Evolutionary conservation across 2,329 filamentous ascomycete species (phyloP).

Genomic region (Bertia moriformis): DNA sequence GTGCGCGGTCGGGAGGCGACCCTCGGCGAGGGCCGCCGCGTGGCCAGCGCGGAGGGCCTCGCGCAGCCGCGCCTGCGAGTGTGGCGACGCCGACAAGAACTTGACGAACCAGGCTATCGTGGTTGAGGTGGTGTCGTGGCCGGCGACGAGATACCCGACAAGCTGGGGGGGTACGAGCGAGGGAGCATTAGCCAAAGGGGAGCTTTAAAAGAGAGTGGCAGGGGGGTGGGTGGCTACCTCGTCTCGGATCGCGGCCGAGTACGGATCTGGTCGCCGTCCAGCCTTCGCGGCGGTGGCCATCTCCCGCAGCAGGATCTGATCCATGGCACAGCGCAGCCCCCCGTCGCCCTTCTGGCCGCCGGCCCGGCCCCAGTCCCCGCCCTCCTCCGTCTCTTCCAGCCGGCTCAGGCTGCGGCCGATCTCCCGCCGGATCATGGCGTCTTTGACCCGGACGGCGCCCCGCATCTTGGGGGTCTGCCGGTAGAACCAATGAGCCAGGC

Average conservation of each 20-base stretch:
- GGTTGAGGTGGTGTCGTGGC: slow-evolving; percentile 3
- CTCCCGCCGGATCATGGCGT: neutral
- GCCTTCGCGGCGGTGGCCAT: neutral
- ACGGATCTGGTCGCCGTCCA: neutral
- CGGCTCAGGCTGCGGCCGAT: neutral
- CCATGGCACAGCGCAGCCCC: neutral
- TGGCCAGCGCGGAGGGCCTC: slow-evolving; percentile 2
- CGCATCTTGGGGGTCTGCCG: neutral
- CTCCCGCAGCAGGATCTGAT: neutral
- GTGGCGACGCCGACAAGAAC: neutral
- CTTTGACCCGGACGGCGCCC: neutral
- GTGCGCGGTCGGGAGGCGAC: slow-evolving; percentile 3
- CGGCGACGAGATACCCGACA: slow-evolving; percentile 4
- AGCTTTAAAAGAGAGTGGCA: neutral
- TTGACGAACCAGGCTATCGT: slow-evolving; percentile 4
- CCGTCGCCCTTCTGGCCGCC: neutral
- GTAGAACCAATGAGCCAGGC: neutral
- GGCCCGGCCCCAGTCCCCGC: neutral
- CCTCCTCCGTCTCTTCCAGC: too few relatives aligned
- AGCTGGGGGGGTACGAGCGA: too few relatives aligned
- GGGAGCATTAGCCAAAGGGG: too few relatives aligned
- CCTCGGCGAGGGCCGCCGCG: slow-evolving; percentile 2
- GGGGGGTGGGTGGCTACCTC: neutral
- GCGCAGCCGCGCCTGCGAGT: slow-evolving; percentile 5
- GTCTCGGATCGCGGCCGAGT: neutral